phyloP scores from a whole-genome alignment of 768 basidiomycete genomes.

The Trametes coccinea region DNA sequence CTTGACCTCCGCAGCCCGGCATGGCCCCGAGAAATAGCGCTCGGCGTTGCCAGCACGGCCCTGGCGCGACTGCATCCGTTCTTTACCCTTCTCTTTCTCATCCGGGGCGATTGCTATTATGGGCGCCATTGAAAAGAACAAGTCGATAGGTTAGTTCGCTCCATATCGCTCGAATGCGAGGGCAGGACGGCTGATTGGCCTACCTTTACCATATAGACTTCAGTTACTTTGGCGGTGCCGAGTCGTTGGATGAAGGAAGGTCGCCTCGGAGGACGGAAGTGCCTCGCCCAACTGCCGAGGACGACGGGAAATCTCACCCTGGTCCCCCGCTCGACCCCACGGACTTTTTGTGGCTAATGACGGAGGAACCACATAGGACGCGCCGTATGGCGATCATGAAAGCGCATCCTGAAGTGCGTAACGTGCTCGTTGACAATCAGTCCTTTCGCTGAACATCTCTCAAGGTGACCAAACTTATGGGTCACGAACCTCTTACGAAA shows the following conservation, averaged over 20 bases:
- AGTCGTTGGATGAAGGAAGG: constrained; percentile 60
- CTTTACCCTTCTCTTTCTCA: neutral
- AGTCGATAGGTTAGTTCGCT: neutral
- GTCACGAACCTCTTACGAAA: constrained; percentile 89
- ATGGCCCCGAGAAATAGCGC: neutral
- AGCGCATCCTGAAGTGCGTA: constrained; percentile 83
- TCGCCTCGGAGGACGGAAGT: constrained; percentile 37
- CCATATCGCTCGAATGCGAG: no score
- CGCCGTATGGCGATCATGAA: constrained; percentile 89
- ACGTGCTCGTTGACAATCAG: neutral
- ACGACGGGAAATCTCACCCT: constrained; percentile 43
- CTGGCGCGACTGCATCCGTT: neutral
- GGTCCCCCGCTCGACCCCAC: constrained; percentile 70
- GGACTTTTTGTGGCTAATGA: constrained; percentile 97
- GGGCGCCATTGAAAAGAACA: neutral
- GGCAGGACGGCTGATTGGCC: neutral
- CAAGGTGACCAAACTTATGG: constrained; percentile 96
- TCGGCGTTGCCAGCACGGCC: constrained; percentile 5
- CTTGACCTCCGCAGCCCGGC: neutral
- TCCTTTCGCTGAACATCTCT: neutral
- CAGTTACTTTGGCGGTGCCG: constrained; percentile 83
- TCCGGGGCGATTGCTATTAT: neutral
- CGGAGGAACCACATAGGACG: constrained; percentile 94
- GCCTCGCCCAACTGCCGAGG: constrained; percentile 52
- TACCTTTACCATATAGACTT: constrained; percentile 49